These are phyloP conservation scores for Phytophthora ramorum DNA, from an alignment of 352 stramenopile species.

Conservation along the genomic window DNA sequence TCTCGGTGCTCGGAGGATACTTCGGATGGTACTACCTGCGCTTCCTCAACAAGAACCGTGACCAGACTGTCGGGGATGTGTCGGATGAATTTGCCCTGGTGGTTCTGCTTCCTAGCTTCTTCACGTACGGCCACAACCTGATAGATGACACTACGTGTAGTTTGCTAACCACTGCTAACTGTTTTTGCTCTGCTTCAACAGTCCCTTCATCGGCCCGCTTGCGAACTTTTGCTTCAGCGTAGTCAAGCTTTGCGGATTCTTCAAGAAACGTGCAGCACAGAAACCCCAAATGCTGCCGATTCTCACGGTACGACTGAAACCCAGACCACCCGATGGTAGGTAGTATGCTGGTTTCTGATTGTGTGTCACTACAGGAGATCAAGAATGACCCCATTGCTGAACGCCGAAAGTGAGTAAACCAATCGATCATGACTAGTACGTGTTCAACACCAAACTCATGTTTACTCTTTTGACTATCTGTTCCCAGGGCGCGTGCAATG, in stretches of 20 bases:
- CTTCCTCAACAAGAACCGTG: constrained; percentile 83
- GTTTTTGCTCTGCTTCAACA: constrained; percentile 25
- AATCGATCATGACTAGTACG: background rate
- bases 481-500: constrained; percentile 78
- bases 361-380: constrained; percentile 41
- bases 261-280: constrained; percentile 77
- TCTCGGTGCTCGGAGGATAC: constrained; percentile 75
- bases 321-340: background rate
- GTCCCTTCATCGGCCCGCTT: constrained; percentile 65
- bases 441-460: background rate
- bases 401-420: constrained; percentile 73
- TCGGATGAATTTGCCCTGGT: constrained; percentile 83
- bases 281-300: constrained; percentile 69
- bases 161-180: constrained; percentile 4
- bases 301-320: constrained; percentile 45
- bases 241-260: constrained; percentile 86
- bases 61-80: constrained; percentile 73
- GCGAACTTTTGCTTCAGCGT: constrained; percentile 86
- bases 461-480: background rate
- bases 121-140: constrained; percentile 49
- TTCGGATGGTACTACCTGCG: constrained; percentile 90
- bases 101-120: constrained; percentile 72
- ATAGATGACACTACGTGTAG: background rate
- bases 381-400: constrained; percentile 83
- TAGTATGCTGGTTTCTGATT: background rate